Base-by-base conservation (phyloP, 225 moss, liverwort and hornwort genomes). In the Thuidium tamariscinum region DNA sequence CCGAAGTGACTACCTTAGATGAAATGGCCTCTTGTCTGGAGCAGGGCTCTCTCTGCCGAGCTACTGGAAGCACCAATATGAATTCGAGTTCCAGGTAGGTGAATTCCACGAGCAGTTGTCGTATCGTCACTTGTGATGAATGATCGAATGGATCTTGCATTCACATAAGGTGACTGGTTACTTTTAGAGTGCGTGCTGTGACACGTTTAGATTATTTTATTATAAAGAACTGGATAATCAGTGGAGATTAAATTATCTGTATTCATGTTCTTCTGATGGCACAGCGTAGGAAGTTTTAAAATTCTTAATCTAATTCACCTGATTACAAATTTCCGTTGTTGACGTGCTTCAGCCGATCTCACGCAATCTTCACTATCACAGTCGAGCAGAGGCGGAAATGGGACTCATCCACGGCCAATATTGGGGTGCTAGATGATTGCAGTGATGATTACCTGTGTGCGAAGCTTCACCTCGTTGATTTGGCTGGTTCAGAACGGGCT, bases 11-110 rank as follows among this genome's bases (percentile, higher is more conserved):
- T 76, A 90, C 92, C 88, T 88, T 96, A 83, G 86, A 75, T 39
- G 96, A 95, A 87, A 98, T 98, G 97, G 96, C 97, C 46, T 70
- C 92, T 37, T 98, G 97, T 88, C 77, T 98, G 82, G 97, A 98
- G 86, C 97, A 96, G 76, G 97, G 97, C 65, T 98, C 97, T 63
- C 95, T 98, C 29, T 98, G 97, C 88, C 96, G 97, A 82, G 97
- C 97, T 55, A 98, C 96, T 66, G 97, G 97, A 49, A 98, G 97
- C 87, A 98, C 97, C 37, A 98, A 95, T 89, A 98, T 98, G 98
- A 98, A 98, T 85, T 94, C 98, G 34, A 91, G 96, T 91, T 98
- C 98, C 82, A 98, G 98, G 98, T 98, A 51, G 51, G 74, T 83
- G 64, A 63, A 78, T 77, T 61, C 8, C 46, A 59, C 62, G 67